Conservation (phyloP, 306 rosid genomes). For the Fragaria iinumae region DNA sequence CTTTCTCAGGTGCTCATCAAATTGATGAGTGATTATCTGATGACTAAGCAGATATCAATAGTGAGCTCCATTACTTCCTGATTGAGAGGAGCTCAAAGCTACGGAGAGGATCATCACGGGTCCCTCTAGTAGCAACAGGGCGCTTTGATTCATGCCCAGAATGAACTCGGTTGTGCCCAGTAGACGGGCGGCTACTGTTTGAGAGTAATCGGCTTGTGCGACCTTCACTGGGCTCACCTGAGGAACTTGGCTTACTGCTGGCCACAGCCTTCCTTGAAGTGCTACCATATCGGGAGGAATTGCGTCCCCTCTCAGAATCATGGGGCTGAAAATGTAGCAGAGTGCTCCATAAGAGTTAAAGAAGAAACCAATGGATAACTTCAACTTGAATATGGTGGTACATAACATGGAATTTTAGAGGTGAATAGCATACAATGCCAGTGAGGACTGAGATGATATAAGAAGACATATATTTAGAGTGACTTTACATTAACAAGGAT, state of each 20-base stretch:
- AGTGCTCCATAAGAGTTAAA: conserved; percentile 11
- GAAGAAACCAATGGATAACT: background rate
- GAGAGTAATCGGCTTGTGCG: conserved; percentile 58
- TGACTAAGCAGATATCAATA: background rate
- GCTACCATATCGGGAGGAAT: conserved; percentile 80
- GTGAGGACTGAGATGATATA: background rate
- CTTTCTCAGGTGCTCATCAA: conserved; percentile 18
- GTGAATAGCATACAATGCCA: background rate
- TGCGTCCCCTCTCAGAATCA: conserved; percentile 68
- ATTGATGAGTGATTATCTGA: conserved; percentile 29
- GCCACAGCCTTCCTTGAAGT: conserved; percentile 65
- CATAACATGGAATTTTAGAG: background rate
- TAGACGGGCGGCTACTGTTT: conserved; percentile 51
- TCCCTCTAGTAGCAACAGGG: conserved; percentile 44
- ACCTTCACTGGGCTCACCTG: conserved; percentile 62
- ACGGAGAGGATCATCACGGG: conserved; percentile 75
- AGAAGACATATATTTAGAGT: background rate
- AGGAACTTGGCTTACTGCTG: conserved; percentile 59
- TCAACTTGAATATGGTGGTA: background rate
- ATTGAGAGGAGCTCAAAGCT: conserved; percentile 85
- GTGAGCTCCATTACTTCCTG: conserved; percentile 52
- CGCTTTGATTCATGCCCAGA: conserved; percentile 57
- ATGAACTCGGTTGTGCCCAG: conserved; percentile 54
- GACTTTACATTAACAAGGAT: background rate
- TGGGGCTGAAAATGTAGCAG: conserved; percentile 47